Percentiles rank a stretch among this genome's conserved stretches.
phyloP scores from a whole-genome alignment of 108 stramenopile genomes.

The Skeletonema costatum region DNA sequence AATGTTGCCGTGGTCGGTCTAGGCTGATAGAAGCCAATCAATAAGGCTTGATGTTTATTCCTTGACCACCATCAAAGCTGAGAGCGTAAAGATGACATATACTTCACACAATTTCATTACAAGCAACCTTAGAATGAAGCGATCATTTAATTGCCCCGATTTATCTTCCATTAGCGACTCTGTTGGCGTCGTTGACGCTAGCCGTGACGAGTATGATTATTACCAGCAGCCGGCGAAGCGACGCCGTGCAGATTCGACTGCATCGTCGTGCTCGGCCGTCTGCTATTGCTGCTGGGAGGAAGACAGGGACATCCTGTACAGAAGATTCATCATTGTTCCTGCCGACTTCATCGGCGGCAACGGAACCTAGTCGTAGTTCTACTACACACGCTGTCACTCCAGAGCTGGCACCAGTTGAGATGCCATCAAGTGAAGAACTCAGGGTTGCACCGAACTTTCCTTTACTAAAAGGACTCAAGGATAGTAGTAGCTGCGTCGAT shows the following conservation, averaged over 20 bases:
- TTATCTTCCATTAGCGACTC: background rate
- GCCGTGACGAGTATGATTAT: background rate
- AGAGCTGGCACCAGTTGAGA: background rate
- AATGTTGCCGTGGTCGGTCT: background rate
- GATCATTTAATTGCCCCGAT: background rate
- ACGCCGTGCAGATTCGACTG: background rate
- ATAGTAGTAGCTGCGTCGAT: background rate
- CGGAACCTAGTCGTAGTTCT: background rate
- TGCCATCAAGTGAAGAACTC: background rate
- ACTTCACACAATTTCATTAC: background rate
- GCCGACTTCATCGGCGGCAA: background rate
- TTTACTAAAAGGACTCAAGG: background rate
- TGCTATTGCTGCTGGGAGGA: conserved; percentile 2
- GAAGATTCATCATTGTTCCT: background rate
- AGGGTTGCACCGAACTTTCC: background rate
- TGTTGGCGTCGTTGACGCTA: background rate
- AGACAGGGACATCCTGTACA: background rate
- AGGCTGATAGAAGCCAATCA: background rate
- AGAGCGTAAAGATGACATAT: background rate
- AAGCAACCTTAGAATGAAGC: background rate
- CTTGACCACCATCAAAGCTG: background rate
- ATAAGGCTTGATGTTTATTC: background rate
- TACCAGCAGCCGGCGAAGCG: background rate
- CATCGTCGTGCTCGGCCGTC: background rate
- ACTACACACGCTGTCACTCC: background rate